A percentile compares a stretch with the other conserved stretches of the same genome.
phyloP scores from a whole-genome alignment of 2,329 filamentous ascomycete species.

The Apiospora malaysiana region DNA sequence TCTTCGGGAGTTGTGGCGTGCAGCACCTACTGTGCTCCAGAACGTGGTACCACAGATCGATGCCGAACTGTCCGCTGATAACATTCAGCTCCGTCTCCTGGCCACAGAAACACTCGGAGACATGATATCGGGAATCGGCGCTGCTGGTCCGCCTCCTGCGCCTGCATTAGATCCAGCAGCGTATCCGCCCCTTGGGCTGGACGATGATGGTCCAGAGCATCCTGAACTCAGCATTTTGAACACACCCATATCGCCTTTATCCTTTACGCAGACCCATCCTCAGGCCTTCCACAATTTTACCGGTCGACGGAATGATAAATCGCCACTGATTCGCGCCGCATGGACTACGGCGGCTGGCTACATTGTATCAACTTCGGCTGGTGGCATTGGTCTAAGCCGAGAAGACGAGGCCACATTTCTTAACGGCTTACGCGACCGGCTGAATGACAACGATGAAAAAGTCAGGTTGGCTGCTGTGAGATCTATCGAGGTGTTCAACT shows the following conservation, averaged over 20 bases:
- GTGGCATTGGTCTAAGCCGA: slow-evolving; percentile 83
- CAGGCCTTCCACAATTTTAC: slow-evolving; percentile 84
- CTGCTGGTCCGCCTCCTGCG: slow-evolving; percentile 80
- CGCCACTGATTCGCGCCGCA: slow-evolving; percentile 77
- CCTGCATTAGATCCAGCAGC: slow-evolving; percentile 78
- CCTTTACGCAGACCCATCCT: slow-evolving; percentile 83
- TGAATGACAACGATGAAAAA: slow-evolving; percentile 88
- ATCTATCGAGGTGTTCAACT: slow-evolving; percentile 79
- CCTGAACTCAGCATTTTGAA: slow-evolving; percentile 70
- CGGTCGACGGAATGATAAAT: slow-evolving; percentile 85
- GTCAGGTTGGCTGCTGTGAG: slow-evolving; percentile 90
- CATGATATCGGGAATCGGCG: slow-evolving; percentile 91
- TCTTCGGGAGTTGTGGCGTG: slow-evolving; percentile 91
- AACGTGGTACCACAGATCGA: slow-evolving; percentile 96
- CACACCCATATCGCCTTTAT: slow-evolving; percentile 84
- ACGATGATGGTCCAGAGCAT: slow-evolving; percentile 59
- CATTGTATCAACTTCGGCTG: slow-evolving; percentile 89
- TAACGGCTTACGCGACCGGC: slow-evolving; percentile 75
- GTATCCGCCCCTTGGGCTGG: slow-evolving; percentile 77
- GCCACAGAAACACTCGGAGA: slow-evolving; percentile 95
- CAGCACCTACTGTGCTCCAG: slow-evolving; percentile 83
- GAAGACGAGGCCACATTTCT: slow-evolving; percentile 82
- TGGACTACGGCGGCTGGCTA: slow-evolving; percentile 87
- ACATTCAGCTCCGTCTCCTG: slow-evolving; percentile 81
- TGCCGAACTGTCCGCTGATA: slow-evolving; percentile 89